These are phyloP conservation scores for Henckelia pumila DNA, from an alignment of 257 asterid species.

Conservation along the genomic window DNA sequence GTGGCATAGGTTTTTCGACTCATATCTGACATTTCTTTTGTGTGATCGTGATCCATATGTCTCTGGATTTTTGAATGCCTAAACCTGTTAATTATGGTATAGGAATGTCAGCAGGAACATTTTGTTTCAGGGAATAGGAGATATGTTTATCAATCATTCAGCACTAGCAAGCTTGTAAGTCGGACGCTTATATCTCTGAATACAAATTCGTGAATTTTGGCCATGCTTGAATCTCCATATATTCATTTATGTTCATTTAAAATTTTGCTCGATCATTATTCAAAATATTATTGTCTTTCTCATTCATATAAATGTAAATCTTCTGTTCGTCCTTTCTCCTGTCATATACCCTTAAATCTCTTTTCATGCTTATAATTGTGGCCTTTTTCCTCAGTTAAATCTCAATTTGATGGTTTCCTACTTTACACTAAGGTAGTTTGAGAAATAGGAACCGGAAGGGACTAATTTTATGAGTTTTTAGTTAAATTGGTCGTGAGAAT, in stretches of 20 bases:
- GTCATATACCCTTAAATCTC: not conserved
- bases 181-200: constrained; percentile 10
- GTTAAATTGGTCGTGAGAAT: not conserved
- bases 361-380: not conserved
- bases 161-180: constrained; percentile 67
- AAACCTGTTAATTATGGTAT: constrained; percentile 26
- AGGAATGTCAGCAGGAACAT: constrained; percentile 80
- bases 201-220: constrained; percentile 7
- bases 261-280: not conserved
- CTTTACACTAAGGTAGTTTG: not conserved
- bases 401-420: constrained; percentile 2
- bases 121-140: constrained; percentile 75
- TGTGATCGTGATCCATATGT: constrained; percentile 23
- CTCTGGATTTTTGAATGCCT: constrained; percentile 25
- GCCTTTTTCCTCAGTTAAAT: not conserved
- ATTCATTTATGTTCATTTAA: not conserved
- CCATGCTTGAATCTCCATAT: not conserved
- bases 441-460: not conserved
- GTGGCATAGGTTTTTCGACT: constrained; percentile 35
- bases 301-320: not conserved
- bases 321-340: not conserved
- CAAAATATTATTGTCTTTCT: not conserved
- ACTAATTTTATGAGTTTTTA: not conserved
- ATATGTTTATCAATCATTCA: constrained; percentile 71
- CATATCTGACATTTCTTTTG: constrained; percentile 19